phyloP scores from a whole-genome alignment of 1,284 basidiomycete species.

The Microbotryum silenes-acaulis region DNA sequence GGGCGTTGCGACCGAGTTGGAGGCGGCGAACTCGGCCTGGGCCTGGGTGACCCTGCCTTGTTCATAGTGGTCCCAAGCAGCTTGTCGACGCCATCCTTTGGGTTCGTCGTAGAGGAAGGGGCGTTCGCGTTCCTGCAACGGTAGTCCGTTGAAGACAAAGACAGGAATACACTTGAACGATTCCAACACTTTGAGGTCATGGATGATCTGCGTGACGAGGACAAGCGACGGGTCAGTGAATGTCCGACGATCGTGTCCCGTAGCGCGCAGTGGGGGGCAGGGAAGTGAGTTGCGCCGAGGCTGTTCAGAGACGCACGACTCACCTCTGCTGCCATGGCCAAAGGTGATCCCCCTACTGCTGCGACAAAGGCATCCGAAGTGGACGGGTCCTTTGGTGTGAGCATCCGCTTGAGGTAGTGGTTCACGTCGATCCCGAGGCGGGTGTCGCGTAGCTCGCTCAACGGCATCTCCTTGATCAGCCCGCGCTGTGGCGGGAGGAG shows the following conservation, averaged over 20 bases:
- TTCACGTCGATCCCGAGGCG: slow-evolving; percentile 95
- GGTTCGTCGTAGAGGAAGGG: slow-evolving; percentile 18
- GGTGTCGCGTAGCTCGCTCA: slow-evolving; percentile 78
- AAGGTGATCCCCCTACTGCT: slow-evolving; percentile 85
- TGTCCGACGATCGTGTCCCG: not conserved
- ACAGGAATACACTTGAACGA: slow-evolving; percentile 86
- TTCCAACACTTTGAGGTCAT: slow-evolving; percentile 83
- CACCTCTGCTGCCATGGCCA: slow-evolving; percentile 58
- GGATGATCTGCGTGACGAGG: slow-evolving; percentile 61
- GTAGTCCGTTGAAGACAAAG: slow-evolving; percentile 86
- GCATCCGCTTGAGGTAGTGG: slow-evolving; percentile 74
- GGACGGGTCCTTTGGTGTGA: slow-evolving; percentile 56
- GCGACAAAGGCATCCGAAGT: slow-evolving; percentile 51
- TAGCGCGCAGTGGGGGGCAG: not conserved
- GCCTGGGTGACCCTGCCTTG: slow-evolving; percentile 77
- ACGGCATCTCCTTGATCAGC: slow-evolving; percentile 70
- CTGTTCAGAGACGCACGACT: not conserved
- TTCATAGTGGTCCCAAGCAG: slow-evolving; percentile 87
- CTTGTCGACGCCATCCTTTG: slow-evolving; percentile 42
- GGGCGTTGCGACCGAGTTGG: slow-evolving; percentile 58
- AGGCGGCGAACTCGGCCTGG: slow-evolving; percentile 66
- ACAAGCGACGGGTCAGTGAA: not conserved
- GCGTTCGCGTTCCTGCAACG: slow-evolving; percentile 48
- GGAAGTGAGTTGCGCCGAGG: too few species aligned
- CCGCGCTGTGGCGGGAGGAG: slow-evolving; percentile 53